phyloP scores from a whole-genome alignment of 768 basidiomycete genomes.

The Royoungia palumana region DNA sequence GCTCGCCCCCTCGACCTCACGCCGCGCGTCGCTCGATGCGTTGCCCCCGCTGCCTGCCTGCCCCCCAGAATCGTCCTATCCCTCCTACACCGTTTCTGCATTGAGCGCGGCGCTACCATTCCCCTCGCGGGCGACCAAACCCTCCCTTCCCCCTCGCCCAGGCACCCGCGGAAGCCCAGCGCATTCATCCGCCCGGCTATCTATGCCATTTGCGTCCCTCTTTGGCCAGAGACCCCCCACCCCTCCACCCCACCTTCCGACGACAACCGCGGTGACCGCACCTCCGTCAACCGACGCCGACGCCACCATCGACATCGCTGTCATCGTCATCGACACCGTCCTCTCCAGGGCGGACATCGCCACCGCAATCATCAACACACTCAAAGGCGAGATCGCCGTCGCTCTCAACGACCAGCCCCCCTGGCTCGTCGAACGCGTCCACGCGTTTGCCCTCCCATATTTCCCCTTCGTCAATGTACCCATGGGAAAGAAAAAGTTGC shows the following conservation, averaged over 20 bases:
- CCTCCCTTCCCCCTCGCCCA: conserved; percentile 43
- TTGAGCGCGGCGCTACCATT: conserved; percentile 34
- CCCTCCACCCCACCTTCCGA: conserved; percentile 30
- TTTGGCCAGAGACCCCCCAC: conserved; percentile 48
- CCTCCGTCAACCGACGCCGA: conserved; percentile 33
- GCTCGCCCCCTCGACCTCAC: conserved; percentile 31
- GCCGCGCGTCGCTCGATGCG: conserved; percentile 35
- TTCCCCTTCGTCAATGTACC: conserved; percentile 53
- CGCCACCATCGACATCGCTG: conserved; percentile 51
- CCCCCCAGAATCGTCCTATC: conserved; percentile 41
- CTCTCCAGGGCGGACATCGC: conserved; percentile 54
- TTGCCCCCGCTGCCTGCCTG: conserved; percentile 54
- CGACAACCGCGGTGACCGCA: conserved; percentile 11
- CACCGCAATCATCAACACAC: conserved; percentile 48
- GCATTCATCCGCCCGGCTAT: conserved; percentile 44
- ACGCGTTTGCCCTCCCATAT: conserved; percentile 50
- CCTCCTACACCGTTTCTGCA: conserved; percentile 44
- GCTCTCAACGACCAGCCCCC: conserved; percentile 41
- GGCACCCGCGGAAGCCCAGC: conserved; percentile 12
- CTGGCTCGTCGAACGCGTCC: conserved; percentile 63
- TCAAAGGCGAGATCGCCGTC: conserved; percentile 55
- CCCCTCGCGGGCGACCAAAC: conserved; percentile 44
- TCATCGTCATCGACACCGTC: conserved; percentile 53
- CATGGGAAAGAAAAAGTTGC: conserved; percentile 30
- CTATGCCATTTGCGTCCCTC: conserved; percentile 78